phyloP scores from a whole-genome alignment of 2,329 filamentous ascomycete species.

The Penicillium sp. region DNA sequence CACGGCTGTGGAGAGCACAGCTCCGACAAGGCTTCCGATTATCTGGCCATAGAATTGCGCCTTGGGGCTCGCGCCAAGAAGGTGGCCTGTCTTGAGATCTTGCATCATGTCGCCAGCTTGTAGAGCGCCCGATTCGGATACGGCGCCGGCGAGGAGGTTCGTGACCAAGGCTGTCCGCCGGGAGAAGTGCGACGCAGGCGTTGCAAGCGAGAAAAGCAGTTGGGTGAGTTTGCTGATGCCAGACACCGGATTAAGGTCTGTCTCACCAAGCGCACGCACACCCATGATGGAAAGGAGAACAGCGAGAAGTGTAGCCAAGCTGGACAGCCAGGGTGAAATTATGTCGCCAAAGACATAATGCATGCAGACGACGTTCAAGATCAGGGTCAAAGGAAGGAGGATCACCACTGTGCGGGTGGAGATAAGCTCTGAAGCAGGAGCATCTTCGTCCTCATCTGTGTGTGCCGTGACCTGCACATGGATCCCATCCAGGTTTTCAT shows the following conservation, averaged over 20 bases:
- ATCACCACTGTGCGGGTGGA: constrained; percentile 69
- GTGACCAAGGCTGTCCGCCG: constrained; percentile 83
- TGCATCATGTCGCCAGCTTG: constrained; percentile 97
- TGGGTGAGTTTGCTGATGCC: constrained; percentile 97
- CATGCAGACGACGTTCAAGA: constrained; percentile 78
- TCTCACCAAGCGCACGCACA: constrained; percentile 70
- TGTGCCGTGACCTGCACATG: constrained; percentile 2
- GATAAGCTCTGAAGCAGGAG: constrained; percentile 80
- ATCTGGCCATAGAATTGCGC: constrained; percentile 97
- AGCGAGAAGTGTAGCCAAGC: constrained; percentile 81
- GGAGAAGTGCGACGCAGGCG: constrained; percentile 76
- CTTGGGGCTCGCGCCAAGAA: constrained; percentile 87
- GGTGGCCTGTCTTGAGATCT: constrained; percentile 92
- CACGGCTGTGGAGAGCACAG: constrained; percentile 80
- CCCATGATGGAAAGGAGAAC: constrained; percentile 68
- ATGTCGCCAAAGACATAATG: constrained; percentile 80
- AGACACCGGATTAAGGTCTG: constrained; percentile 92
- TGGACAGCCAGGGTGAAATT: constrained; percentile 74
- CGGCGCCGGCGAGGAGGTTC: constrained; percentile 89
- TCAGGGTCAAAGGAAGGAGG: constrained; percentile 74
- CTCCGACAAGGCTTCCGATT: constrained; percentile 83
- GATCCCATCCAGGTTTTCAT: constrained; percentile 6
- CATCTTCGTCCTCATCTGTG: constrained; percentile 66
- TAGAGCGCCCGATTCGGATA: constrained; percentile 80
- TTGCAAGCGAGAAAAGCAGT: constrained; percentile 88